Base-by-base conservation (phyloP, 768 basidiomycete genomes). In the Psilocybe sp. region DNA sequence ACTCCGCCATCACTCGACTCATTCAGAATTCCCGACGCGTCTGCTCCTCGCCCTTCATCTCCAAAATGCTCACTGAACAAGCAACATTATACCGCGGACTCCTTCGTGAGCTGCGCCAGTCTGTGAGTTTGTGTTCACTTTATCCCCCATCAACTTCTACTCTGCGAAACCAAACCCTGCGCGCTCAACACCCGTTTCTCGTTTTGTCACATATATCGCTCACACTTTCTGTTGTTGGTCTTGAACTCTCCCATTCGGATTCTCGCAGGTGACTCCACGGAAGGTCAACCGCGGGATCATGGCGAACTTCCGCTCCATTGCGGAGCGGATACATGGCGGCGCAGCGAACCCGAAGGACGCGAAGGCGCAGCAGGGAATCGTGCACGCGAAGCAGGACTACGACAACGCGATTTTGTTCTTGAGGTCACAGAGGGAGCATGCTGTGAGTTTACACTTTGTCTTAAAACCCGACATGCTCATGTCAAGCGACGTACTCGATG, bases 381-480 rank as follows among this genome's bases (percentile, higher is more conserved):
- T 60, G 37, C 51, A 53, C 32, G 51, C 80, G 23, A 62, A 71
- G 13, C 67, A 70, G 10, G 84, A 84, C 55, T 63, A 84, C n/a
- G 69, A 80, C 51, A 82, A 86, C 56, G 73, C 78, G 2, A 64
- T 82, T 36, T 73, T 82, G 4, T 92, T 93, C 65, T 63, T 96
- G 65, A 71, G 71, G 38, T 81, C 90, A 7, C 85, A 91, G 60
- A 72, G 88, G 52, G 78, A 82, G 61, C 76, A 96, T 73, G 89
- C 88, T 75, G 93, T 87, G 43, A 61, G 73, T 61, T 28, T 28
- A 23, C 1, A 5, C n/a, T 23, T 1, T 45, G 32, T 44, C 8
- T 34, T 19, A 14, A 35, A 34, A 10, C 32, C n/a, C 23, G 33
- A 23, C 36, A 8, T 37, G 3, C 31, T 18, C 23, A 40, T 15